These are phyloP conservation scores for Pyrenochaeta sp. DNA, from an alignment of 2,329 filamentous ascomycete species.

Conservation along the genomic window DNA sequence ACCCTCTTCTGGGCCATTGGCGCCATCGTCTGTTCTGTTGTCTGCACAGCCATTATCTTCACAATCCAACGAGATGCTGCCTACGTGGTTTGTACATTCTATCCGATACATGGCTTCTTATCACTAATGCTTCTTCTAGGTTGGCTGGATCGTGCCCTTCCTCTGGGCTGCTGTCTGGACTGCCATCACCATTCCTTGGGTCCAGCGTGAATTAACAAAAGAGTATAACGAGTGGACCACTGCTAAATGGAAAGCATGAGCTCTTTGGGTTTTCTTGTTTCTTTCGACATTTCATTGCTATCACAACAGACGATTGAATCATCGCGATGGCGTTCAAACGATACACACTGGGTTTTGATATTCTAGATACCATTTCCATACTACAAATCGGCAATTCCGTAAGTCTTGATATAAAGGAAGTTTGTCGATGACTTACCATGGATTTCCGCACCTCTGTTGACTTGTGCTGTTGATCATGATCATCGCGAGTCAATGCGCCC, in stretches of 20 bases:
- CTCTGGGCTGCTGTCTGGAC: conserved; percentile 60
- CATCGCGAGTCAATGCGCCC: neutral
- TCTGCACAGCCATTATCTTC: conserved; percentile 57
- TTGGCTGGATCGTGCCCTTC: conserved; percentile 60
- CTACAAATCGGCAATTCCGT: neutral
- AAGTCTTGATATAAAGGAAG: neutral
- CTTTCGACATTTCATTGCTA: neutral
- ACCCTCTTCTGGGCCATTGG: conserved; percentile 63
- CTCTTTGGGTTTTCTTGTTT: neutral
- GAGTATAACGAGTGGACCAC: conserved; percentile 49
- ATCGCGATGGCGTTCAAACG: conserved; percentile 14
- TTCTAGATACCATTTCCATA: conserved; percentile 3
- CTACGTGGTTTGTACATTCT: conserved; percentile 53
- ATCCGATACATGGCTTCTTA: neutral
- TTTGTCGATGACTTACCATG: neutral
- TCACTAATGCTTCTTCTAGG: conserved; percentile 36
- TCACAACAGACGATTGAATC: conserved; percentile 3
- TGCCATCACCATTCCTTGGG: conserved; percentile 56
- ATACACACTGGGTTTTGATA: conserved; percentile 1
- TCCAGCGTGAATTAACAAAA: conserved; percentile 47
- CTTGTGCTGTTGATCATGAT: neutral
- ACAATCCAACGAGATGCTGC: conserved; percentile 58
- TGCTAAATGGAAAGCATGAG: conserved; percentile 49
- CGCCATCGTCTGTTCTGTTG: conserved; percentile 49
- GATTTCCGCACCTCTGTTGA: no score